Conservation (phyloP, 805 yeast genomes). For the Debaryomyces hansenii region DNA sequence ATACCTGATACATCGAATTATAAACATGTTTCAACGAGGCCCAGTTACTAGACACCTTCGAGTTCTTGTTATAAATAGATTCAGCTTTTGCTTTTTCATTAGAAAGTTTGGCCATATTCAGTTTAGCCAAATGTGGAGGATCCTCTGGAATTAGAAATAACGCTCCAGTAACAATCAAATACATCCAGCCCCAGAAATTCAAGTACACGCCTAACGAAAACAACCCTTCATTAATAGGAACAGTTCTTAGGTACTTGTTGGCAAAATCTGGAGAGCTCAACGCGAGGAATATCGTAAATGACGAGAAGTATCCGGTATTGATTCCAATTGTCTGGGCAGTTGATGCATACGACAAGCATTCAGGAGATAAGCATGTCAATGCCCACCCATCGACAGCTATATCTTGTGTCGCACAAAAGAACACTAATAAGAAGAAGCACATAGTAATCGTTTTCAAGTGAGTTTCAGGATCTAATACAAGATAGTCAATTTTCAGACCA, state of each 20-base stretch:
- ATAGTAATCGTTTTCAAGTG: slow-evolving; percentile 60
- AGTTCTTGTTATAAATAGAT: slow-evolving; percentile 22
- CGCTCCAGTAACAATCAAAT: slow-evolving; percentile 62
- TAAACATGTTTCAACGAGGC: slow-evolving; percentile 54
- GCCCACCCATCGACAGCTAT: slow-evolving; percentile 99
- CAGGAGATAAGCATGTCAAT: slow-evolving; percentile 74
- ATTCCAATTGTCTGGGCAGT: slow-evolving; percentile 97
- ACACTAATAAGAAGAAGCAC: slow-evolving; percentile 73
- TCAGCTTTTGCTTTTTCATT: slow-evolving; percentile 28
- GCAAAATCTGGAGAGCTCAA: slow-evolving; percentile 91
- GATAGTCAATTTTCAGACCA: slow-evolving; percentile 56
- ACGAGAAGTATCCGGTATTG: slow-evolving; percentile 87
- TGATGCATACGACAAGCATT: slow-evolving; percentile 84
- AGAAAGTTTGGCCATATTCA: slow-evolving; percentile 28
- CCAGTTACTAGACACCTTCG: slow-evolving; percentile 14
- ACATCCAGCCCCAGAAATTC: slow-evolving; percentile 72
- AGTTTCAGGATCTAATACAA: slow-evolving; percentile 49
- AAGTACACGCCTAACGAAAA: slow-evolving; percentile 75
- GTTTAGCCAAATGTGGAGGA: slow-evolving; percentile 48
- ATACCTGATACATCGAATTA: slow-evolving; percentile 63
- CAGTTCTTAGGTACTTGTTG: slow-evolving; percentile 70
- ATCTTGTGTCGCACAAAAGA: slow-evolving; percentile 95
- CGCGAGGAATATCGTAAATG: slow-evolving; percentile 89
- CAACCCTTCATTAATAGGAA: slow-evolving; percentile 64
- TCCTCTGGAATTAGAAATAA: slow-evolving; percentile 71